Evolutionary conservation across 345 rosid species (phyloP).

Genomic region (Populus simonii): DNA sequence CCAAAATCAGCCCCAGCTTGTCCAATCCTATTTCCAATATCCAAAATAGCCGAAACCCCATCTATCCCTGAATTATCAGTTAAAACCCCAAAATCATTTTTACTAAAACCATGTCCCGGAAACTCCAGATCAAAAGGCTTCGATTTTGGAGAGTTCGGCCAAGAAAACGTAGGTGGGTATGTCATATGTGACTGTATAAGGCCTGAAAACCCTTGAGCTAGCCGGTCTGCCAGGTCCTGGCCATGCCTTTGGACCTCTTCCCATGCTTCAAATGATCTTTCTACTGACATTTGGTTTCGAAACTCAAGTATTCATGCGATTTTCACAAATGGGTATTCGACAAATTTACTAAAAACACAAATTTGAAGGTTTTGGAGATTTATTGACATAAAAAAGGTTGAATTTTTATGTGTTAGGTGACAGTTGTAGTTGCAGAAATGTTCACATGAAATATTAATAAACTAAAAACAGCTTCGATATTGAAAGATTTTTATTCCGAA

Average conservation of each 20-base stretch:
- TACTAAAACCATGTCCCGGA: slow-evolving; percentile 41
- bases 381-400: neutral
- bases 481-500: no score
- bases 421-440: neutral
- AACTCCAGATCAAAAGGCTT: slow-evolving; percentile 75
- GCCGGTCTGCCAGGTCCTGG: slow-evolving; percentile 80
- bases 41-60: slow-evolving; percentile 72
- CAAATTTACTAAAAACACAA: neutral
- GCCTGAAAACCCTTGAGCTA: slow-evolving; percentile 86
- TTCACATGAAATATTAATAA: neutral
- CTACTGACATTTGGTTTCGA: slow-evolving; percentile 60
- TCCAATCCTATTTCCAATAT: slow-evolving; percentile 75
- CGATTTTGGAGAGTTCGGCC: slow-evolving; percentile 58
- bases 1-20: slow-evolving; percentile 91
- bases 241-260: slow-evolving; percentile 96
- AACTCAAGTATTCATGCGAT: slow-evolving; percentile 7
- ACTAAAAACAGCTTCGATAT: neutral
- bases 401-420: neutral
- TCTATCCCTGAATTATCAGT: slow-evolving; percentile 42
- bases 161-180: slow-evolving; percentile 59
- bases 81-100: slow-evolving; percentile 42
- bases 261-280: slow-evolving; percentile 92
- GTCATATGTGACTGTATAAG: slow-evolving; percentile 65
- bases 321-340: slow-evolving; percentile 3
- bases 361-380: neutral